These are phyloP conservation scores for Paraleonurus japonicus DNA, from an alignment of 257 asterid species.

Conservation along the genomic window DNA sequence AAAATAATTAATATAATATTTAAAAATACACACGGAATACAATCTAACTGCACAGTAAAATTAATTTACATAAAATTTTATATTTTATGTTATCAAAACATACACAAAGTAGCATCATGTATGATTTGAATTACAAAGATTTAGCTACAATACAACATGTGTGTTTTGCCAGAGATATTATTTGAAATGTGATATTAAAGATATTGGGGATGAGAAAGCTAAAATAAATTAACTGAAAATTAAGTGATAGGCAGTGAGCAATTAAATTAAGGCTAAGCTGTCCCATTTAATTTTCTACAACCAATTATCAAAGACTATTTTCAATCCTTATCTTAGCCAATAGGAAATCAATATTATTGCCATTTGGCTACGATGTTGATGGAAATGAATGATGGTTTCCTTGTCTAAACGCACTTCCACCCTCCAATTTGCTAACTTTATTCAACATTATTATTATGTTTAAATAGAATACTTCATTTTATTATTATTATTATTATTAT, in stretches of 20 bases:
- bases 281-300: neutral
- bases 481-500: too few species aligned
- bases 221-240: neutral
- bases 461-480: neutral
- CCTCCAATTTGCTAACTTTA: neutral
- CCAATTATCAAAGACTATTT: neutral
- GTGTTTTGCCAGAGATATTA: too few species aligned
- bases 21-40: too few species aligned
- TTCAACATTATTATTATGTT: neutral
- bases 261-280: too few species aligned
- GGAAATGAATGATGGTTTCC: conserved; percentile 16
- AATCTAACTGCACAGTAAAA: too few species aligned
- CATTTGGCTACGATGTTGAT: conserved; percentile 17
- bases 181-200: neutral
- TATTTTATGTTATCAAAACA: too few species aligned
- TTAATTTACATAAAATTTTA: too few species aligned
- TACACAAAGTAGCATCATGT: too few species aligned
- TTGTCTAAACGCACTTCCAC: conserved; percentile 21
- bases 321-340: neutral
- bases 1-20: too few species aligned
- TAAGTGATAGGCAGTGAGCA: neutral
- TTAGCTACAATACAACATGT: too few species aligned
- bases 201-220: neutral
- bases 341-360: neutral
- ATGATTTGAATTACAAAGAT: too few species aligned